A percentile compares a stretch with the other conserved stretches of the same genome.
These are phyloP conservation scores for Xerocomus potaroensis DNA, from an alignment of 768 basidiomycete genomes.

Conservation along the genomic window DNA sequence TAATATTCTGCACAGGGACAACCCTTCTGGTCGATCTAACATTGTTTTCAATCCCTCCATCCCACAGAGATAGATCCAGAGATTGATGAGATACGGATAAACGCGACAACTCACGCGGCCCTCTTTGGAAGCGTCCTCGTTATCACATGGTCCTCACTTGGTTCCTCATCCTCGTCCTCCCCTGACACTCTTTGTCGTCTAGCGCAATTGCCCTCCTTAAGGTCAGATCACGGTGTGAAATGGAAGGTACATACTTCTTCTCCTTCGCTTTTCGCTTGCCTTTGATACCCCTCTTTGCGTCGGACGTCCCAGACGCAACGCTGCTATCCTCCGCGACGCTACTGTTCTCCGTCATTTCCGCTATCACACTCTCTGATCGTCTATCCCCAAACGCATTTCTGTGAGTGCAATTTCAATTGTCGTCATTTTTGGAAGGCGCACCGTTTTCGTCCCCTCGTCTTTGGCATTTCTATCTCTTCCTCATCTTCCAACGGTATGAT, in stretches of 20 bases:
- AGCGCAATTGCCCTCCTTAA: not conserved
- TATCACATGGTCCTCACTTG: conserved; percentile 35
- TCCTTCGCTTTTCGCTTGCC: conserved; percentile 31
- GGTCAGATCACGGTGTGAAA: not conserved
- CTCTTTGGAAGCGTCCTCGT: conserved; percentile 53
- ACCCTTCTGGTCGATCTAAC: conserved; percentile 40
- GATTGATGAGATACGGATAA: not conserved
- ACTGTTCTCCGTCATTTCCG: conserved; percentile 37
- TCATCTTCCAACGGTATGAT: conserved; percentile 66
- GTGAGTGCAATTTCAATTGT: not conserved
- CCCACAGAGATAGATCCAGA: not conserved
- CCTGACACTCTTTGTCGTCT: conserved; percentile 57
- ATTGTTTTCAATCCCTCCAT: not conserved
- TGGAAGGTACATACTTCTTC: conserved; percentile 37
- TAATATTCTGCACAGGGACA: conserved; percentile 20
- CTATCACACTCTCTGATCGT: conserved; percentile 56
- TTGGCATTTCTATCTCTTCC: conserved; percentile 41
- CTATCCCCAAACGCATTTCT: conserved; percentile 32
- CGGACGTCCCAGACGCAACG: conserved; percentile 31
- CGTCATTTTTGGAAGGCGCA: conserved; percentile 29
- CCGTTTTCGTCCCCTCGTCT: conserved; percentile 47
- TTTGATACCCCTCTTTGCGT: conserved; percentile 20
- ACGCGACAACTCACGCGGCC: conserved; percentile 43
- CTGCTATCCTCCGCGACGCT: conserved; percentile 35
- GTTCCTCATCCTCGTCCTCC: conserved; percentile 44